phyloP scores from a whole-genome alignment of 1,139 yeast species.

The Nadsonia commutata region DNA sequence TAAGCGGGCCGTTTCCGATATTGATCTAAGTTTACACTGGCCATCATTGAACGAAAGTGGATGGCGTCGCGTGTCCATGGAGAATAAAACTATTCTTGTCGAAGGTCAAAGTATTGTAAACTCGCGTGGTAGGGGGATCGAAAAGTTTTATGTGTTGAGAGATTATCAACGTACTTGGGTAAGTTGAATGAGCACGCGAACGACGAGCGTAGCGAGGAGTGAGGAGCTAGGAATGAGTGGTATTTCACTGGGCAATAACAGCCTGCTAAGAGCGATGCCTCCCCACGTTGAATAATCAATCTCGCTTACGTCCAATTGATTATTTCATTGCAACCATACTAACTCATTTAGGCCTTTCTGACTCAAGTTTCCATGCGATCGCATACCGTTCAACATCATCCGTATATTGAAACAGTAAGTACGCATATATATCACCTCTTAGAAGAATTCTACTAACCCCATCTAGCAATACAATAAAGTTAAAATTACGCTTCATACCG shows the following conservation, averaged over 20 bases:
- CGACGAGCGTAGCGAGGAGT: no score
- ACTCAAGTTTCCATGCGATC: constrained; percentile 47
- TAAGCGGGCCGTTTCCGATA: no score
- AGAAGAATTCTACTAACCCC: neutral
- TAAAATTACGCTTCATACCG: constrained; percentile 46
- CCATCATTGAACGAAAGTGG: neutral
- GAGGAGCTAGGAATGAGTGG: no score
- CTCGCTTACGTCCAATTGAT: no score
- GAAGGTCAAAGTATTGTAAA: neutral
- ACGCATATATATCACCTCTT: neutral
- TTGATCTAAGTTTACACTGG: neutral
- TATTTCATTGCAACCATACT: no score
- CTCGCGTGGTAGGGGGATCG: neutral
- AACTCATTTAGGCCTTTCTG: constrained; percentile 30
- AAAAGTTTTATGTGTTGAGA: neutral
- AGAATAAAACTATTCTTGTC: neutral
- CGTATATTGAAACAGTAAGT: constrained; percentile 22
- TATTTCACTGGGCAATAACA: no score
- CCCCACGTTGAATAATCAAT: no score
- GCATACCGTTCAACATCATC: constrained; percentile 57
- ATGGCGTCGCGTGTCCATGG: neutral
- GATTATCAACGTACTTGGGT: neutral
- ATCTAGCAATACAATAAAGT: constrained; percentile 42
- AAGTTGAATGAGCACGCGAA: no score
- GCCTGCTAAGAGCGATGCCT: no score